Evolutionary conservation across 108 stramenopile genomes (phyloP).

Genomic region (Phaeodactylum tricornutum): DNA sequence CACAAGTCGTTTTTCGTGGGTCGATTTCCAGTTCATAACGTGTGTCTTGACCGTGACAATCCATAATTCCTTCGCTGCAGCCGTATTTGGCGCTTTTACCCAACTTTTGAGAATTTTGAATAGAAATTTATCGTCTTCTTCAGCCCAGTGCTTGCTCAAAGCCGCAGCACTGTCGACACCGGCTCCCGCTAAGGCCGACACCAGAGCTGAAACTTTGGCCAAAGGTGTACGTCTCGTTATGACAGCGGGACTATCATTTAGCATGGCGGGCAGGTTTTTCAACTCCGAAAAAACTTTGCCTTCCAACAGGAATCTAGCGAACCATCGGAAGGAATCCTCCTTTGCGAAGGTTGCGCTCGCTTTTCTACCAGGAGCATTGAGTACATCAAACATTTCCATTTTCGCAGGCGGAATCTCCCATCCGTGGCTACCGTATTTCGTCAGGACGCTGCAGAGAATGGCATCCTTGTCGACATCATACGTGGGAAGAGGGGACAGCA

Average conservation of each 20-base stretch:
- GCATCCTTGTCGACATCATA: slow-evolving; percentile 61
- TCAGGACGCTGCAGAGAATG: slow-evolving; percentile 65
- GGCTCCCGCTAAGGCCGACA: slow-evolving; percentile 43
- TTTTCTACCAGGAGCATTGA: slow-evolving; percentile 27
- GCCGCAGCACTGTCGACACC: slow-evolving; percentile 61
- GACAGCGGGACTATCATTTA: slow-evolving; percentile 64
- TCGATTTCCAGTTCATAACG: neutral
- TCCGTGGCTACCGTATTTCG: slow-evolving; percentile 61
- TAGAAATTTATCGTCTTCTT: slow-evolving; percentile 64
- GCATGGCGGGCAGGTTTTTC: slow-evolving; percentile 17
- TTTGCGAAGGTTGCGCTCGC: slow-evolving; percentile 23
- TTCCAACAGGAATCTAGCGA: slow-evolving; percentile 71
- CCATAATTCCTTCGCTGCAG: slow-evolving; percentile 56
- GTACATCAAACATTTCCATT: slow-evolving; percentile 40
- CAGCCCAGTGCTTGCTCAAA: slow-evolving; percentile 68
- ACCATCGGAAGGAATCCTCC: slow-evolving; percentile 79
- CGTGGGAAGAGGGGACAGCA: slow-evolving; percentile 47
- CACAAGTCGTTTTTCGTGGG: too few relatives aligned
- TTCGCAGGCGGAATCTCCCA: slow-evolving; percentile 75
- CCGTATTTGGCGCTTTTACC: slow-evolving; percentile 34
- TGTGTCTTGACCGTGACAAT: slow-evolving; percentile 44
- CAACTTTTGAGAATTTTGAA: slow-evolving; percentile 55
- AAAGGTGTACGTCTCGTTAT: slow-evolving; percentile 55
- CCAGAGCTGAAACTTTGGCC: slow-evolving; percentile 51
- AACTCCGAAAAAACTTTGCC: slow-evolving; percentile 71